Conservation (phyloP, 805 yeast species). For the Barnettozyma populi region DNA sequence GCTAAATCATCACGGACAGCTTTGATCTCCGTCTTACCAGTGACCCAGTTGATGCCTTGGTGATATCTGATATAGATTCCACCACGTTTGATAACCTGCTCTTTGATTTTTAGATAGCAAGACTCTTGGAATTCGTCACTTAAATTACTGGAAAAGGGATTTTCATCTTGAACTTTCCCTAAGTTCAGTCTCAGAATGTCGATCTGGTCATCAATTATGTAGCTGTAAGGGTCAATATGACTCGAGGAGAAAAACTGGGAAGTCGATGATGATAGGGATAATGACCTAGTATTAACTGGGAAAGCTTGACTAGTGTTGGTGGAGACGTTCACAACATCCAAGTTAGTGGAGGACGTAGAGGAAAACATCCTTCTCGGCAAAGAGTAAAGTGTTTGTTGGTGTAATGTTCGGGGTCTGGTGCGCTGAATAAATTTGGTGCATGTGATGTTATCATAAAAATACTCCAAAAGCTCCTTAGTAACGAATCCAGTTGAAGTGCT, state of each 20-base stretch:
- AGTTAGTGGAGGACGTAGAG: conserved; percentile 21
- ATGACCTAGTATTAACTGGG: conserved; percentile 12
- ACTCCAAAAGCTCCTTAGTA: conserved; percentile 42
- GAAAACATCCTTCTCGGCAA: conserved; percentile 23
- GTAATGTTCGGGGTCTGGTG: conserved; percentile 24
- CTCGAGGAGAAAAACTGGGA: conserved; percentile 20
- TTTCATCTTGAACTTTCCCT: conserved; percentile 6
- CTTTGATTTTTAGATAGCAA: conserved; percentile 5
- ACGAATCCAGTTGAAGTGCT: conserved; percentile 22
- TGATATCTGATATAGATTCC: conserved; percentile 31
- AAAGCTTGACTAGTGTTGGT: conserved; percentile 5
- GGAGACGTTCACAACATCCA: conserved; percentile 11
- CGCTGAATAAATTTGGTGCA: conserved; percentile 49
- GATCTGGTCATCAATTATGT: conserved; percentile 27
- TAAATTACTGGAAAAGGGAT: conserved; percentile 11
- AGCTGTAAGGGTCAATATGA: conserved; percentile 33
- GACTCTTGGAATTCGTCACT: conserved; percentile 10
- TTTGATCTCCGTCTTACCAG: conserved; percentile 23
- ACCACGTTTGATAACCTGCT: conserved; percentile 20
- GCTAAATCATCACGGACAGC: neutral
- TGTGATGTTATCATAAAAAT: conserved; percentile 64
- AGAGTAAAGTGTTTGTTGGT: conserved; percentile 11
- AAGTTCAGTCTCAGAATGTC: conserved; percentile 20
- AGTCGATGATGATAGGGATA: conserved; percentile 22
- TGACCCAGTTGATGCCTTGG: conserved; percentile 23